Percentiles rank a stretch among this genome's conserved stretches.
Evolutionary conservation across 805 yeast genomes (phyloP).

Genomic region (Cyberlindnera mississippiensis): DNA sequence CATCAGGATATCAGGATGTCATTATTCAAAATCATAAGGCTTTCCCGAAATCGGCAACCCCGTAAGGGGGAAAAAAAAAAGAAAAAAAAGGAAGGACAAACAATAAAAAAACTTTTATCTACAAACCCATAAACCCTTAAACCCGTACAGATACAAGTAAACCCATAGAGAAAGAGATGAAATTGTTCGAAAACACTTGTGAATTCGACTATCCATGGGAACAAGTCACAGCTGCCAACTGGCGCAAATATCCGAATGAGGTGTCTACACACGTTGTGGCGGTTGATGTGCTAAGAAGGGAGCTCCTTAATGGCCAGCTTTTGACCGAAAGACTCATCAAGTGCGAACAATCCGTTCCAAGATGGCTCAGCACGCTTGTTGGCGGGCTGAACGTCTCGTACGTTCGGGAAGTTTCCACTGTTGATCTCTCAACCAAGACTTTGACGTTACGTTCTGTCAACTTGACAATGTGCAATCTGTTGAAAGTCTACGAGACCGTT

Average conservation of each 20-base stretch:
- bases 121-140: background rate
- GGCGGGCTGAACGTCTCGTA: constrained; percentile 73
- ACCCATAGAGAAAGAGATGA: constrained; percentile 49
- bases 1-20: too few species aligned
- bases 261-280: constrained; percentile 88
- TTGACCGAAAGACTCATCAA: constrained; percentile 86
- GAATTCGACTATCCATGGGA: constrained; percentile 86
- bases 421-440: constrained; percentile 61
- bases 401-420: constrained; percentile 85
- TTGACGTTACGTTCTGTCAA: constrained; percentile 82
- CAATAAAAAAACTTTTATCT: background rate
- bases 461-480: constrained; percentile 70
- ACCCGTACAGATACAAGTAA: too few species aligned
- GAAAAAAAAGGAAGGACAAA: too few species aligned
- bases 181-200: constrained; percentile 67
- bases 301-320: constrained; percentile 54
- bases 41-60: too few species aligned
- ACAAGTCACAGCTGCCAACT: constrained; percentile 90
- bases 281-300: constrained; percentile 82
- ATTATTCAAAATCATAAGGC: too few species aligned
- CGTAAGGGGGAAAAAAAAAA: too few species aligned
- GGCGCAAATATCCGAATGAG: constrained; percentile 97
- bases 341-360: constrained; percentile 81
- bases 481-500: constrained; percentile 87
- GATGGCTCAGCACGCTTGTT: constrained; percentile 68